phyloP scores from a whole-genome alignment of 345 rosid genomes.

The Cardamine resedifolia region DNA sequence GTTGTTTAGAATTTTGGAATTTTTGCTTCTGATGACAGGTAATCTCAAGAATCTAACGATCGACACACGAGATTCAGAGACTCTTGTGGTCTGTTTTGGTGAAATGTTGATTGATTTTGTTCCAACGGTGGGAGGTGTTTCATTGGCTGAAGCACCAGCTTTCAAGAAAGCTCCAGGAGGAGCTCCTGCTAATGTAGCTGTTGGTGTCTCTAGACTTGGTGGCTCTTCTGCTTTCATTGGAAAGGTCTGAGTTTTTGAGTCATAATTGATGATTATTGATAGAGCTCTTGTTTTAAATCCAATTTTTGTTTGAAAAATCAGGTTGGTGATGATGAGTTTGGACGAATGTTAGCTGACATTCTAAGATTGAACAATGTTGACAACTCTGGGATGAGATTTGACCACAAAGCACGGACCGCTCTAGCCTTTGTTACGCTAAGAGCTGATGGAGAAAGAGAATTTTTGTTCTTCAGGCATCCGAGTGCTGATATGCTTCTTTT shows the following conservation, averaged over 20 bases:
- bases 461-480: constrained; percentile 93
- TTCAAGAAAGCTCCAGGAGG: constrained; percentile 98
- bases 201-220: constrained; percentile 81
- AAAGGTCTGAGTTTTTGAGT: constrained; percentile 55
- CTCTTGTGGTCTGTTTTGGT: constrained; percentile 82
- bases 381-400: constrained; percentile 79
- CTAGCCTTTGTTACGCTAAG: constrained; percentile 87
- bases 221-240: constrained; percentile 96
- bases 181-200: constrained; percentile 99
- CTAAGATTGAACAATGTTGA: constrained; percentile 75
- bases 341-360: constrained; percentile 81
- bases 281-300: background rate
- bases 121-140: constrained; percentile 81
- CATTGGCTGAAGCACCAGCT: constrained; percentile 94
- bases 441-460: constrained; percentile 97
- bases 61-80: constrained; percentile 26
- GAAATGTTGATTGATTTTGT: constrained; percentile 98
- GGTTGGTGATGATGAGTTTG: constrained; percentile 96
- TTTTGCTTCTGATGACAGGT: constrained; percentile 30
- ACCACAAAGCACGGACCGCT: constrained; percentile 78
- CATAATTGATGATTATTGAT: background rate
- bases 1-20: background rate
- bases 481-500: constrained; percentile 98
- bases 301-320: background rate
- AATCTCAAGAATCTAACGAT: constrained; percentile 38